Percentiles rank a stretch among this genome's conserved stretches.
Evolutionary conservation across 2,329 filamentous ascomycete genomes (phyloP).

Genomic region (Trichoderma sp.): DNA sequence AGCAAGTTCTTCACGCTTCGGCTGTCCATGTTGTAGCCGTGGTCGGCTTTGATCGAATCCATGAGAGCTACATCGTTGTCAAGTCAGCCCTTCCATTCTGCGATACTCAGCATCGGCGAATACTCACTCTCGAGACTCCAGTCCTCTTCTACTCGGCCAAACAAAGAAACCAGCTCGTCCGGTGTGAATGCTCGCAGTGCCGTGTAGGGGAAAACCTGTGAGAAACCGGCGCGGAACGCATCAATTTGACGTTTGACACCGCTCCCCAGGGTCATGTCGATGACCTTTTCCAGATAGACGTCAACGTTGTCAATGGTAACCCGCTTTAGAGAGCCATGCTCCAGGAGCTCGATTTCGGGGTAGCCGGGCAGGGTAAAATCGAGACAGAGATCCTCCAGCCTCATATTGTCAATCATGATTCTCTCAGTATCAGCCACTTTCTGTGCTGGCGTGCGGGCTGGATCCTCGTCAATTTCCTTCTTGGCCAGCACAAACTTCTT

Average conservation of each 20-base stretch:
- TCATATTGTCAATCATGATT: constrained; percentile 74
- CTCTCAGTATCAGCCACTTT: constrained; percentile 70
- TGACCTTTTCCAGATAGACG: constrained; percentile 81
- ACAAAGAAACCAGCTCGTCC: constrained; percentile 90
- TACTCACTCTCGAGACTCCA: constrained; percentile 94
- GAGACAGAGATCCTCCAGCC: constrained; percentile 82
- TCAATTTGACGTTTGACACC: constrained; percentile 89
- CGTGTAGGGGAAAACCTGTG: constrained; percentile 93
- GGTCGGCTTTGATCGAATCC: constrained; percentile 98
- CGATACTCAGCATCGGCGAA: too few relatives aligned
- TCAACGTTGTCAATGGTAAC: constrained; percentile 94
- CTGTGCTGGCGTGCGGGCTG: constrained; percentile 63
- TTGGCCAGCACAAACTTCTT: constrained; percentile 86
- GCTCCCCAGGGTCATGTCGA: constrained; percentile 86
- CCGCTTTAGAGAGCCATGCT: constrained; percentile 70
- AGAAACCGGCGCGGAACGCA: constrained; percentile 88
- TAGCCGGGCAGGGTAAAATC: constrained; percentile 97
- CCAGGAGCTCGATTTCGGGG: constrained; percentile 78
- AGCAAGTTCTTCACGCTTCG: constrained; percentile 90
- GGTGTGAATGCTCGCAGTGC: constrained; percentile 92
- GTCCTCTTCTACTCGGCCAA: constrained; percentile 90
- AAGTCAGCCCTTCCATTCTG: constrained; percentile 17
- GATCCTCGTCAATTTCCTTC: constrained; percentile 76
- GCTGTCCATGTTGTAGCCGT: constrained; percentile 98
- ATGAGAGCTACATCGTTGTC: constrained; percentile 69